Conservation (phyloP, 352 stramenopile species). For the Globisporangium mamillatum region DNA sequence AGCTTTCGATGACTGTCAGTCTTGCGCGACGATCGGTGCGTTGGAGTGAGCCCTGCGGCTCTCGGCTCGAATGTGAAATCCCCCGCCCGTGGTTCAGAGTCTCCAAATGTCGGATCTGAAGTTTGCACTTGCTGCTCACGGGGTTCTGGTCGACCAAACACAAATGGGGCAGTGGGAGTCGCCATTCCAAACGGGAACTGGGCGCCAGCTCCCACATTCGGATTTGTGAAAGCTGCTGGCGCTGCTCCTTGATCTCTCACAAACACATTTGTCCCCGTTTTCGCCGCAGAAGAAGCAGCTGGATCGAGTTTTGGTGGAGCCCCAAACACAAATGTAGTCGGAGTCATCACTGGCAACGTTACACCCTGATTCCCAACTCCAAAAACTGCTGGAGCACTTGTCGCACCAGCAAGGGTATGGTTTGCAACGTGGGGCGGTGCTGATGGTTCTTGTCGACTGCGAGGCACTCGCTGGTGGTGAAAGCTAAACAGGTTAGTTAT, state of each 20-base stretch:
- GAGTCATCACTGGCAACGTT: neutral
- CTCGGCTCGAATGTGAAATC: slow-evolving; percentile 17
- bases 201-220: slow-evolving; percentile 9
- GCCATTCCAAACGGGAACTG: slow-evolving; percentile 28
- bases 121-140: neutral
- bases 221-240: slow-evolving; percentile 9
- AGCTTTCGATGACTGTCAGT: slow-evolving; percentile 16
- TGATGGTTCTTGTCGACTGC: neutral
- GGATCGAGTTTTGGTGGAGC: neutral
- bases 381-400: neutral
- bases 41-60: slow-evolving; percentile 1
- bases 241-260: neutral
- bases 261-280: neutral
- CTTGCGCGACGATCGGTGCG: slow-evolving; percentile 1
- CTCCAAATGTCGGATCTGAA: neutral
- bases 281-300: neutral
- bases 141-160: slow-evolving; percentile 19
- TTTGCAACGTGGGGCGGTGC: neutral
- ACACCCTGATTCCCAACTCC: neutral
- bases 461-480: neutral
- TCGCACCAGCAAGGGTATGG: neutral
- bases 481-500: neutral
- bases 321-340: slow-evolving; percentile 14
- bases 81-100: neutral
- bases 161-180: slow-evolving; percentile 16